Base-by-base conservation (phyloP, 495 filamentous ascomycete species). In the Hyaloscypha bicolor region DNA sequence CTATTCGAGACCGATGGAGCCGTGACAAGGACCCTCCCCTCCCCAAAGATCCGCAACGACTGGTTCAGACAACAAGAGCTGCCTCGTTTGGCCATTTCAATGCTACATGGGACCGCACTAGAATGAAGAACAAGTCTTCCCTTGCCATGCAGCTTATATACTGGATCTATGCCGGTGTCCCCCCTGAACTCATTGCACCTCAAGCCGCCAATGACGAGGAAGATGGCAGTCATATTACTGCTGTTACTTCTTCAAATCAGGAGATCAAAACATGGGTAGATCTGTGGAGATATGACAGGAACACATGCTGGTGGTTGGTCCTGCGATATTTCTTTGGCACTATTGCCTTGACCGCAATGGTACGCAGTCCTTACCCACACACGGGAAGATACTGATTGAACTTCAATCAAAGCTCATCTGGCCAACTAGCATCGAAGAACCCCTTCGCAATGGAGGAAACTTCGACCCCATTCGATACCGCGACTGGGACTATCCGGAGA, bases 381-480 rank as follows among this genome's bases (percentile, higher is more conserved):
- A 55, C 29, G 52, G 52, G 21, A 55, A 16, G 16, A 55, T n/a
- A n/a, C 52, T 21, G n/a, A 30, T 3, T n/a, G 8, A 55, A 55
- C 16, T 55, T 30, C 9, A 55, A 30, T 55, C 52, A 55, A 8
- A 55, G 52, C 52, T 55, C 52, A 55, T 55, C 1, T 55, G 52
- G 52, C 52, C 52, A 11, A 55, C 9, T 21, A 55, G 52, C 52
- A 55, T 55, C 52, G 52, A 55, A 3, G 52, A 55, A 55, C 52
- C 35, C 3, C 35, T 59, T 59, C 56, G 56, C 9, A 59, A 59
- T 32, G 21, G 30, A 32, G 56, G 56, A 9, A 9, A 6, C 56
- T 59, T 29, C 19, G 56, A 59, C 29, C 56, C 56, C 25, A 30
- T 59, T 59, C 56, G 25, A 31, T 59, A 59, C 4, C 56, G 56